A percentile compares a stretch with the other conserved stretches of the same genome.
These are phyloP conservation scores for Cladophialophora yegresii DNA, from an alignment of 2,329 filamentous ascomycete species.

Conservation along the genomic window DNA sequence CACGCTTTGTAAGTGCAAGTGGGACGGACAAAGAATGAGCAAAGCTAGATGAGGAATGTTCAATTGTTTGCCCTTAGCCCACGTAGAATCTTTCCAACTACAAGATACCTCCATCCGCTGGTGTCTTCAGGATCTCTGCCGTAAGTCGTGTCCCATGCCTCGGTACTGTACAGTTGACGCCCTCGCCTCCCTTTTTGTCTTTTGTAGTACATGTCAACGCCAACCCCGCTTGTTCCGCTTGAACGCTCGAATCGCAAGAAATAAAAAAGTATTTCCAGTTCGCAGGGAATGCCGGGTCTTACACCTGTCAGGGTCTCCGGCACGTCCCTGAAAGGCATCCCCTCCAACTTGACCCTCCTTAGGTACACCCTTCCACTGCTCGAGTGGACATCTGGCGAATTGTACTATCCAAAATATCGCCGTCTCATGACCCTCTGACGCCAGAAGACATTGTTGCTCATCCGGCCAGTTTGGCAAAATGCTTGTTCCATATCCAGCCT, in stretches of 20 bases:
- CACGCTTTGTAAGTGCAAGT: background rate
- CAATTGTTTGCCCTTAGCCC: constrained; percentile 6
- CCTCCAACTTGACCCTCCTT: background rate
- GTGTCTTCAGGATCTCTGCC: background rate
- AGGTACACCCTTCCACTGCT: background rate
- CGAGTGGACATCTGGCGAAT: background rate
- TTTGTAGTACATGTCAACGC: constrained; percentile 18
- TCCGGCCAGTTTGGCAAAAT: constrained; percentile 68
- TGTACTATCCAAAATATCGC: constrained; percentile 10
- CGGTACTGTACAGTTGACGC: constrained; percentile 15
- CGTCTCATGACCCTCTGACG: background rate
- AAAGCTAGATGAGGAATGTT: background rate
- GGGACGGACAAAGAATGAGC: background rate
- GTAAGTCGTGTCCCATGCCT: constrained; percentile 1
- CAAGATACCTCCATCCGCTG: constrained; percentile 11
- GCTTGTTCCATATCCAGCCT: constrained; percentile 99
- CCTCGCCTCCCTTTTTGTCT: background rate
- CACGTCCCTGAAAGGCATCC: background rate
- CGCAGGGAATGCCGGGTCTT: background rate
- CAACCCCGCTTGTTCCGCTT: constrained; percentile 15
- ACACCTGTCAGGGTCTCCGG: background rate
- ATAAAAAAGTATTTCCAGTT: background rate
- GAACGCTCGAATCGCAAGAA: constrained; percentile 21
- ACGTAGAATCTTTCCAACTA: constrained; percentile 12
- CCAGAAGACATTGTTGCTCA: constrained; percentile 14